Percentiles rank a stretch among this genome's conserved stretches.
Evolutionary conservation across 2,329 filamentous ascomycete genomes (phyloP).

Genomic region (Colletotrichum cuscutae): DNA sequence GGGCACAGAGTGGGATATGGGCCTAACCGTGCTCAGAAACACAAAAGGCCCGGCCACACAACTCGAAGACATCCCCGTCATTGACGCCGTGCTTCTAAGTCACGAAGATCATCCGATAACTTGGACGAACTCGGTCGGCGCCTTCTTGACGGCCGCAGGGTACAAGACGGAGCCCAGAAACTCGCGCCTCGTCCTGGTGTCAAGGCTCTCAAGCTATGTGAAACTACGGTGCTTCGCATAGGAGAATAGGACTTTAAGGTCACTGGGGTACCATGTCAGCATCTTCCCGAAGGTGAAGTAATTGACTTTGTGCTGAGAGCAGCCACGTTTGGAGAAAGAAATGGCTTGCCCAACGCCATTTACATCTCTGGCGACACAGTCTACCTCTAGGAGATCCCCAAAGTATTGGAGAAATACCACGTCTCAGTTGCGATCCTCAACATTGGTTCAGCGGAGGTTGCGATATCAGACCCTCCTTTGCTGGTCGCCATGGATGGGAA

Average conservation of each 20-base stretch:
- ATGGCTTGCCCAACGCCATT: slow-evolving; percentile 54
- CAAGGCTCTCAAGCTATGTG: slow-evolving; percentile 50
- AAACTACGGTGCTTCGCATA: slow-evolving; percentile 39
- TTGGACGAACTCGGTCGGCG: slow-evolving; percentile 56
- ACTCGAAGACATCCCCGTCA: slow-evolving; percentile 51
- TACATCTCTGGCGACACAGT: slow-evolving; percentile 62
- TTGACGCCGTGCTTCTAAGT: slow-evolving; percentile 60
- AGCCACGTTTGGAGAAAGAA: slow-evolving; percentile 47
- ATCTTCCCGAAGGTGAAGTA: slow-evolving; percentile 55
- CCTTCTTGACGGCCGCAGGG: slow-evolving; percentile 55
- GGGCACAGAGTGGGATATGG: slow-evolving; percentile 39
- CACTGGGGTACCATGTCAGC: slow-evolving; percentile 54
- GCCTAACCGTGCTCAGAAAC: slow-evolving; percentile 41
- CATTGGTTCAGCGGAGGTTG: slow-evolving; percentile 46
- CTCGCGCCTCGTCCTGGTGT: slow-evolving; percentile 55
- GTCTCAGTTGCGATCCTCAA: slow-evolving; percentile 53
- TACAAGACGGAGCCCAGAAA: slow-evolving; percentile 54
- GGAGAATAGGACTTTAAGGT: slow-evolving; percentile 49
- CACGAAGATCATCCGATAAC: slow-evolving; percentile 64
- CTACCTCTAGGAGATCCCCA: slow-evolving; percentile 52
- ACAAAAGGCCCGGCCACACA: slow-evolving; percentile 47
- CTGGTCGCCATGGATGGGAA: slow-evolving; percentile 55
- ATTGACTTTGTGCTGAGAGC: slow-evolving; percentile 55
- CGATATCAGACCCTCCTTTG: slow-evolving; percentile 39
- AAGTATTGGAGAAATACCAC: slow-evolving; percentile 48